Conservation (phyloP, 2,329 filamentous ascomycete genomes). For the Botrytis fabae region DNA sequence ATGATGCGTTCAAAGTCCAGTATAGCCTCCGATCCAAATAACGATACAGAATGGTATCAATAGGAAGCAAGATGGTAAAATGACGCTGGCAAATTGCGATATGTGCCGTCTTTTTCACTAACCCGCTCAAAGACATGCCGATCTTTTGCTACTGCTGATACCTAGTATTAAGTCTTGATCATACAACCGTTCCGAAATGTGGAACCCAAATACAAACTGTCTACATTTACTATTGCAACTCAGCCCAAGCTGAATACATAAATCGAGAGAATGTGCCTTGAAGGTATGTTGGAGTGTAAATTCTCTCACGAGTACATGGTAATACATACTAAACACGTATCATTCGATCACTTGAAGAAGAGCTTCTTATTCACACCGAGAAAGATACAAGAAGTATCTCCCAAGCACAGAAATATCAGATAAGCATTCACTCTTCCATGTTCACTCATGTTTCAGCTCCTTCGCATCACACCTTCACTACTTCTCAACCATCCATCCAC, state of each 20-base stretch:
- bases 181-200: neutral
- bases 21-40: neutral
- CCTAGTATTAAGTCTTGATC: neutral
- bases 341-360: neutral
- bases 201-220: neutral
- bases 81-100: neutral
- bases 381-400: rapidly evolving
- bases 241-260: neutral
- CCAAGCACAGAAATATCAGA: neutral
- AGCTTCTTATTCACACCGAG: neutral
- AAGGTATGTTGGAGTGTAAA: neutral
- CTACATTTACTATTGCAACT: neutral
- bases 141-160: neutral
- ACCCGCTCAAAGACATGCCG: neutral
- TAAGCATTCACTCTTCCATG: neutral
- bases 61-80: neutral
- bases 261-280: neutral
- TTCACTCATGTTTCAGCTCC: neutral
- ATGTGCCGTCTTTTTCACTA: neutral
- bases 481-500: neutral
- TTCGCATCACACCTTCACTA: neutral
- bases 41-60: neutral
- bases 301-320: neutral
- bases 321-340: neutral
- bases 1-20: too few species aligned